Conservation (phyloP, 2,329 filamentous ascomycete species). For the Diaporthe citrichinensis region DNA sequence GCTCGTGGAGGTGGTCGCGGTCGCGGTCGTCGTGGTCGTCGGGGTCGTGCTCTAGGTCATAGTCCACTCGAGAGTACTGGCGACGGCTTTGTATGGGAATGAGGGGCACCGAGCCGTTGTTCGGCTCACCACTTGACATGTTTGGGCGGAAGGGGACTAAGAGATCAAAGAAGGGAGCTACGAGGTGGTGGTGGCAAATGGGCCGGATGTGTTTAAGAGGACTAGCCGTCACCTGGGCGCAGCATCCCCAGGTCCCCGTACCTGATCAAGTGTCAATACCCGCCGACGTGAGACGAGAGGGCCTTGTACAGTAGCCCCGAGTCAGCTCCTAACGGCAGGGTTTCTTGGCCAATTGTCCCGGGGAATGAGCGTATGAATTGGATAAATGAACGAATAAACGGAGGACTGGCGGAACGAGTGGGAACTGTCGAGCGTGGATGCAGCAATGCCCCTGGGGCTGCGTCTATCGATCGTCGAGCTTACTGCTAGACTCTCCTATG, state of each 20-base stretch:
- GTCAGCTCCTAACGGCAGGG: conserved; percentile 17
- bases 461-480: conserved; percentile 6
- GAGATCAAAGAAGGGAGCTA: conserved; percentile 9
- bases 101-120: conserved; percentile 39
- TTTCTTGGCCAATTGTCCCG: conserved; percentile 23
- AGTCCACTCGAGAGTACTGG: conserved; percentile 30
- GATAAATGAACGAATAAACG: not conserved
- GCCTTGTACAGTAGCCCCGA: conserved; percentile 19
- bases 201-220: conserved; percentile 25
- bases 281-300: conserved; percentile 25
- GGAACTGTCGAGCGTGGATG: not conserved
- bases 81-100: conserved; percentile 33
- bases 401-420: not conserved
- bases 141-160: not conserved
- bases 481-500: not conserved
- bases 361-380: not conserved
- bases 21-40: conserved; percentile 26
- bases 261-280: conserved; percentile 1
- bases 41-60: conserved; percentile 30
- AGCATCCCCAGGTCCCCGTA: not conserved
- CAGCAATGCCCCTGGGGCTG: conserved; percentile 9
- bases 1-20: not conserved
- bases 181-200: not conserved
- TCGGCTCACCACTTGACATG: conserved; percentile 31
- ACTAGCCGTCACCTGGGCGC: conserved; percentile 13